Percentiles rank a stretch among this genome's conserved stretches.
phyloP scores from a whole-genome alignment of 1,284 basidiomycete genomes.

The Melampsora americana region DNA sequence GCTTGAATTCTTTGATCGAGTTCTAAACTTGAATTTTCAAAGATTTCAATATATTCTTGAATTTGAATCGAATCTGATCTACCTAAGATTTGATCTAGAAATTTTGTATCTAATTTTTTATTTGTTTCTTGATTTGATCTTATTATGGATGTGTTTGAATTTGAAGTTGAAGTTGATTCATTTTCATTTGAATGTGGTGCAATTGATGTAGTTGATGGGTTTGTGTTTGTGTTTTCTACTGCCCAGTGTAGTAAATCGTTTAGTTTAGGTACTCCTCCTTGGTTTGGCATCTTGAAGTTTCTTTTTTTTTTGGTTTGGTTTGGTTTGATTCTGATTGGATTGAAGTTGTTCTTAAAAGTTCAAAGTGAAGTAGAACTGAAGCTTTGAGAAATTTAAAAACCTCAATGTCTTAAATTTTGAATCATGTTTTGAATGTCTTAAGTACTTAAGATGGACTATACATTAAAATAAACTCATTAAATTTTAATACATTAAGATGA shows the following conservation, averaged over 20 bases:
- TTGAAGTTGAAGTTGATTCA: constrained; percentile 5
- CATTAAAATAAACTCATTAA: too few species aligned
- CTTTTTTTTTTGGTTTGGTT: too few species aligned
- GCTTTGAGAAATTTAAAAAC: too few species aligned
- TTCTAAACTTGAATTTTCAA: constrained; percentile 6
- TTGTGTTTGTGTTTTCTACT: constrained; percentile 20
- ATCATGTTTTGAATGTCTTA: too few species aligned
- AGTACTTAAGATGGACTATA: too few species aligned
- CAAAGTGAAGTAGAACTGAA: too few species aligned
- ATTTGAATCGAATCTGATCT: constrained; percentile 34
- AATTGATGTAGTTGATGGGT: not conserved
- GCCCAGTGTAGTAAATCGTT: constrained; percentile 41
- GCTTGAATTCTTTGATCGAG: constrained; percentile 26
- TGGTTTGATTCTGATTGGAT: too few species aligned
- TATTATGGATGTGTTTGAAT: not conserved
- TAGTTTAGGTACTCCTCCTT: constrained; percentile 1
- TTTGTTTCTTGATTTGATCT: not conserved
- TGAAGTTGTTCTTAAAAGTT: too few species aligned
- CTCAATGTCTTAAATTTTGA: too few species aligned
- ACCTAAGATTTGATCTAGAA: constrained; percentile 37
- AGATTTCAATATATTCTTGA: constrained; percentile 26
- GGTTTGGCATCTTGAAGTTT: too few species aligned
- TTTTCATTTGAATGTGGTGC: not conserved
- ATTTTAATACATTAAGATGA: too few species aligned
- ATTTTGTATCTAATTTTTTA: constrained; percentile 20